Conservation (phyloP, 306 rosid genomes). For the Medicago truncatula region MtrunA17r5.0-ANR NC_053046.1:1332001-1332500, state of each 20-base stretch:
- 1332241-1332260: slow-evolving; percentile 65
- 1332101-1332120: slow-evolving; percentile 45
- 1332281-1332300: slow-evolving; percentile 82
- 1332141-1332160: slow-evolving; percentile 34
- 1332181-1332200: slow-evolving; percentile 45
- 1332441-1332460: too few species aligned
- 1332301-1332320: slow-evolving; percentile 84
- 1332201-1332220: slow-evolving; percentile 60
- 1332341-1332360: slow-evolving; percentile 78
- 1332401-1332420: background rate
- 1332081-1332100: slow-evolving; percentile 26
- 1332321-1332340: slow-evolving; percentile 85
- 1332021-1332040: slow-evolving; percentile 44
- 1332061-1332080: slow-evolving; percentile 39
- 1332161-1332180: slow-evolving; percentile 51
- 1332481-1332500: too few species aligned
- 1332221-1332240: slow-evolving; percentile 53
- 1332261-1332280: slow-evolving; percentile 79
- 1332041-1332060: slow-evolving; percentile 42
- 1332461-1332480: too few species aligned
- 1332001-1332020: slow-evolving; percentile 16
- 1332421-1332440: background rate
- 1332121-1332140: slow-evolving; percentile 35
- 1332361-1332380: slow-evolving; percentile 80
- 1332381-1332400: background rate